A percentile compares a stretch with the other conserved stretches of the same genome.
These are phyloP conservation scores for Logfia minima DNA, from an alignment of 129 eudicot genomes.

Conservation along the genomic window DNA sequence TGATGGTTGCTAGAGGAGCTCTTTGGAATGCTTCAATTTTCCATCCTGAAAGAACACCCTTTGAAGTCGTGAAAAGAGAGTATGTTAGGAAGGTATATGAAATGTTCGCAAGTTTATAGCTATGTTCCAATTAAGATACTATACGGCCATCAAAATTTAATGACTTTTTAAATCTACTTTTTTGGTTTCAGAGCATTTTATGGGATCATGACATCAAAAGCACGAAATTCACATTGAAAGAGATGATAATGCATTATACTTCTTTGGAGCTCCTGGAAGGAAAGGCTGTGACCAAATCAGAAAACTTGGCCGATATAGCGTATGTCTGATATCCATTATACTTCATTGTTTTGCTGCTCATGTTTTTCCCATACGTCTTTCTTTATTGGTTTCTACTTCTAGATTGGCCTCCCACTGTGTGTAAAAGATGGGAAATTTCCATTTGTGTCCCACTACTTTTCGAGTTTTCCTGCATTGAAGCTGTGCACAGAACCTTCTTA, in stretches of 20 bases:
- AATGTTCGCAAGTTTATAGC: constrained; percentile 5
- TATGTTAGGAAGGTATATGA: constrained; percentile 81
- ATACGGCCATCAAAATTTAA: not conserved
- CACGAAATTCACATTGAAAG: constrained; percentile 82
- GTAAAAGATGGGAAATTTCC: not conserved
- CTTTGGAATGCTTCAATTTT: constrained; percentile 96
- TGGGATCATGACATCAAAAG: constrained; percentile 87
- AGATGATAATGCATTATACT: constrained; percentile 76
- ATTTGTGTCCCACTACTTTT: not conserved
- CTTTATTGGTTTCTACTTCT: not conserved
- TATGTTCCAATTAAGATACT: not conserved
- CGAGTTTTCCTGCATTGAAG: not conserved
- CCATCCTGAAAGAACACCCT: constrained; percentile 56
- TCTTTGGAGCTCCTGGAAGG: constrained; percentile 91
- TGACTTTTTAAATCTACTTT: not conserved
- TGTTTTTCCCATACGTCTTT: not conserved
- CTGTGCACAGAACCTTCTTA: not conserved
- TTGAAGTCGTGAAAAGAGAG: constrained; percentile 76
- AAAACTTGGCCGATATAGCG: constrained; percentile 74
- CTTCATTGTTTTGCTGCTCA: not conserved
- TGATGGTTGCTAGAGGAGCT: constrained; percentile 96
- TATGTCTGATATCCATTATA: constrained; percentile 30
- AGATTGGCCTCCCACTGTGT: not conserved
- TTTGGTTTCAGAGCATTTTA: constrained; percentile 67
- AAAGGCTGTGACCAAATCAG: constrained; percentile 74